phyloP scores from a whole-genome alignment of 2,329 filamentous ascomycete genomes.

The Ophiocordyceps camponoti-floridani region DNA sequence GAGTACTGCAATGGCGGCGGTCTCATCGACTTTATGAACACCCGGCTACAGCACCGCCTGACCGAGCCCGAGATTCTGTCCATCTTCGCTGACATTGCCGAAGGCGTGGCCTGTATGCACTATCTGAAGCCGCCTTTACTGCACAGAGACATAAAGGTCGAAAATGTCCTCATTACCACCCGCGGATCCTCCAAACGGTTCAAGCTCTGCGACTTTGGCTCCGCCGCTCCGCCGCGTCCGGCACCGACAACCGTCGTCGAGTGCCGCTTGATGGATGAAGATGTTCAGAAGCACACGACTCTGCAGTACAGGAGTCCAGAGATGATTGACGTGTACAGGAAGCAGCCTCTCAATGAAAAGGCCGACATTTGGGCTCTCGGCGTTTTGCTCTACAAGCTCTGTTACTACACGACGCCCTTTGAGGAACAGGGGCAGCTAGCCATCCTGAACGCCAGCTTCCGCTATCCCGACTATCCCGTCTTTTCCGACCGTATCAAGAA shows the following conservation, averaged over 20 bases:
- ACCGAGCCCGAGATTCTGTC: constrained; percentile 95
- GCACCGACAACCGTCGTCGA: constrained; percentile 77
- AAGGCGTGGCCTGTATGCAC: constrained; percentile 97
- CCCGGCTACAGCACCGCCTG: constrained; percentile 81
- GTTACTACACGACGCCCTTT: constrained; percentile 97
- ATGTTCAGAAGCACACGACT: constrained; percentile 92
- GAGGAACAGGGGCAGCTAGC: constrained; percentile 96
- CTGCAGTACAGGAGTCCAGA: constrained; percentile 95
- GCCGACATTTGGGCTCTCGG: constrained; percentile 96
- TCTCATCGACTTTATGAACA: constrained; percentile 99
- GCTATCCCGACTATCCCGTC: constrained; percentile 69
- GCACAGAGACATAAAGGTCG: constrained; percentile 91
- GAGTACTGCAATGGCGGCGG: constrained; percentile 91
- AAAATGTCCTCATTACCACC: constrained; percentile 82
- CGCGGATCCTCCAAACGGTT: constrained; percentile 53
- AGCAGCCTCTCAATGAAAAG: constrained; percentile 94
- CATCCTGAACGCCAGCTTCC: constrained; percentile 89
- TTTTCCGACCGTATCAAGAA: constrained; percentile 85
- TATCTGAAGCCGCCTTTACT: constrained; percentile 88
- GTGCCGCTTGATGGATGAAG: constrained; percentile 85
- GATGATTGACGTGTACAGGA: constrained; percentile 96
- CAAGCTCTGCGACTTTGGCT: constrained; percentile 97
- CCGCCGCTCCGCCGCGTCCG: constrained; percentile 64
- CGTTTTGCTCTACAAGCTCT: constrained; percentile 90
- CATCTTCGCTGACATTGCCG: constrained; percentile 90